Conservation (phyloP, 1,284 basidiomycete species). For the Ustilago xerochloae region DNA sequence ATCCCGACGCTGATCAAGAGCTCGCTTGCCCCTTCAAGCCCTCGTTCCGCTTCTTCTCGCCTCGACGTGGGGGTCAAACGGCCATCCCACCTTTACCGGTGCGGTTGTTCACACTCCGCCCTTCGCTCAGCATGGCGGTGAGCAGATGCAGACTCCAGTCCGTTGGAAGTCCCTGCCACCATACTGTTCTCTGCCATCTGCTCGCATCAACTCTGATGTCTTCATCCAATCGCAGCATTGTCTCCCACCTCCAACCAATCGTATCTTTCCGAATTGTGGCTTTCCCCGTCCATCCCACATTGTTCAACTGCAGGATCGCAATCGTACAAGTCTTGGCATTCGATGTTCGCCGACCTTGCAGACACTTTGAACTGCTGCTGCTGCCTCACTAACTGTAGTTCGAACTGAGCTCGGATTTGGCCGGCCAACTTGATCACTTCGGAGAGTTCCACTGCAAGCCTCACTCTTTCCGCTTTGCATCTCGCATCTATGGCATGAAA, state of each 20-base stretch:
- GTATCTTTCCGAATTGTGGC: no score
- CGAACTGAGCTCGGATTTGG: background rate
- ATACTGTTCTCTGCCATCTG: no score
- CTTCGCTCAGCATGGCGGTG: no score
- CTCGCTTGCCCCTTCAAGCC: background rate
- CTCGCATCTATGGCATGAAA: background rate
- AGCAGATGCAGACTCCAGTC: background rate
- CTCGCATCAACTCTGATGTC: no score
- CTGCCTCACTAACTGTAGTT: no score
- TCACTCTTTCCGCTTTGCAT: background rate
- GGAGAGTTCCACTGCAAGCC: constrained; percentile 6
- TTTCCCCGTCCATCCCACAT: no score
- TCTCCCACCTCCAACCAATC: no score
- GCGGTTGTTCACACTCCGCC: background rate
- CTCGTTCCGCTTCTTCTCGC: background rate
- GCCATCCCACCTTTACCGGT: background rate
- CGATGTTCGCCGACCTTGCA: background rate
- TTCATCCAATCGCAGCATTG: no score
- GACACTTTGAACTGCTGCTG: background rate
- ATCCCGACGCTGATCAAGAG: background rate
- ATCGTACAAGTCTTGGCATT: no score
- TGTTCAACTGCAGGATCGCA: no score
- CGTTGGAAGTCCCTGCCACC: background rate
- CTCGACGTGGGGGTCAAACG: background rate
- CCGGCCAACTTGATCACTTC: background rate